Evolutionary conservation across 2,329 filamentous ascomycete species (phyloP).

Genomic region (Cladorrhinum sp.): DNA sequence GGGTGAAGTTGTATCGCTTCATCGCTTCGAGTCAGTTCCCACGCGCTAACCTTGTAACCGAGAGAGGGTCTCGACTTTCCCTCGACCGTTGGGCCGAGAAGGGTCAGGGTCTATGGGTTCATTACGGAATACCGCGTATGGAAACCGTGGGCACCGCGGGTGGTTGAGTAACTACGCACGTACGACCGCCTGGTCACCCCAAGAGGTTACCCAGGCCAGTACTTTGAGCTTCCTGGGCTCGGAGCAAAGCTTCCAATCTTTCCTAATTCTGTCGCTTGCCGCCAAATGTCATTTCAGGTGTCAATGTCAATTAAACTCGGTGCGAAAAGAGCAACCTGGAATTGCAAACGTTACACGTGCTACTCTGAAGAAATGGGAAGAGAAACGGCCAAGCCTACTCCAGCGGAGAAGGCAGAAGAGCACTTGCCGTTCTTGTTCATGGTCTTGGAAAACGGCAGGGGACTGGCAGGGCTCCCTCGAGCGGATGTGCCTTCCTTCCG

Average conservation of each 20-base stretch:
- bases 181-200: neutral
- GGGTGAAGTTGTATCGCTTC: conserved; percentile 5
- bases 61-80: conserved; percentile 1
- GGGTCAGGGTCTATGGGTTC: conserved; percentile 15
- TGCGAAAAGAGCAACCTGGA: neutral
- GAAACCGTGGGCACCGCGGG: neutral
- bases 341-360: neutral
- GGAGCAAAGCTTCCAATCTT: conserved; percentile 12
- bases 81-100: conserved; percentile 4
- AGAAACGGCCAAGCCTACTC: neutral
- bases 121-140: neutral
- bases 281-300: neutral
- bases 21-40: conserved; percentile 7
- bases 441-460: conserved; percentile 11
- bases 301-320: neutral
- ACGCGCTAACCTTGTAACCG: conserved; percentile 8
- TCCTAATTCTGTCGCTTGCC: neutral
- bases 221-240: conserved; percentile 11
- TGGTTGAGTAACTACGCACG: neutral
- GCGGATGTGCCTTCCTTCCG: conserved; percentile 16
- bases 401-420: conserved; percentile 18
- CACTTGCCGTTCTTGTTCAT: conserved; percentile 24
- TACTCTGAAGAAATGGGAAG: neutral
- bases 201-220: neutral
- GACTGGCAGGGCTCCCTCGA: conserved; percentile 14